phyloP scores from a whole-genome alignment of 306 rosid species.

The Cicer bijugum region DNA sequence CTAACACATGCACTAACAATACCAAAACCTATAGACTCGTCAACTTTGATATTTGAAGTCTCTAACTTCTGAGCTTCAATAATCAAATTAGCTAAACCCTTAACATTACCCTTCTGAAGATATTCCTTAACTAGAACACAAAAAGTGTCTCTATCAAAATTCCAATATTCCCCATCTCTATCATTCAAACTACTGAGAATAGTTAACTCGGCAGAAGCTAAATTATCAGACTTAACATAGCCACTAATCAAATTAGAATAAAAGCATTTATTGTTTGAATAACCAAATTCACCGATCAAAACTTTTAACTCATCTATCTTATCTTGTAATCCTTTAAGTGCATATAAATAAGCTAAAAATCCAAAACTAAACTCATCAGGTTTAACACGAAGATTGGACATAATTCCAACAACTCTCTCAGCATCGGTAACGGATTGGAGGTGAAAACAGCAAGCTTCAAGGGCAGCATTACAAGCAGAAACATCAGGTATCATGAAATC shows the following conservation, averaged over 20 bases:
- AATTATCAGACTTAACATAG: conserved; percentile 68
- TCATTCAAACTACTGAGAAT: conserved; percentile 65
- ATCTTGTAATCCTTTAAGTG: conserved; percentile 67
- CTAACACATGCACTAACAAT: conserved; percentile 78
- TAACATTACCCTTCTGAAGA: conserved; percentile 60
- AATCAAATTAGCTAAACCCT: conserved; percentile 70
- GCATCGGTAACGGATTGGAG: conserved; percentile 77
- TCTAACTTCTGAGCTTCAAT: conserved; percentile 77
- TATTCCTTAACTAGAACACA: conserved; percentile 68
- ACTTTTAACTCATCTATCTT: conserved; percentile 66
- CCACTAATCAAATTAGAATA: conserved; percentile 68
- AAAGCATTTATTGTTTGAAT: conserved; percentile 49
- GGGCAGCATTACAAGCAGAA: conserved; percentile 80
- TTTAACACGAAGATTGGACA: conserved; percentile 64
- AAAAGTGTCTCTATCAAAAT: conserved; percentile 69
- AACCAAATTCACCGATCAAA: conserved; percentile 70
- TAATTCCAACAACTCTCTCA: conserved; percentile 66
- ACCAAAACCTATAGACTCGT: conserved; percentile 73
- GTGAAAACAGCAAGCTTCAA: conserved; percentile 77
- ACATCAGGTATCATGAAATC: conserved; percentile 76
- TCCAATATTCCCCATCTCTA: conserved; percentile 49
- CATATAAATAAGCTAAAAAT: conserved; percentile 83
- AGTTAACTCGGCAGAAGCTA: conserved; percentile 63
- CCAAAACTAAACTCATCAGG: conserved; percentile 84
- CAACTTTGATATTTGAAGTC: conserved; percentile 51